phyloP scores from a whole-genome alignment of 2,329 filamentous ascomycete genomes.

The Kalmusia sp. region DNA sequence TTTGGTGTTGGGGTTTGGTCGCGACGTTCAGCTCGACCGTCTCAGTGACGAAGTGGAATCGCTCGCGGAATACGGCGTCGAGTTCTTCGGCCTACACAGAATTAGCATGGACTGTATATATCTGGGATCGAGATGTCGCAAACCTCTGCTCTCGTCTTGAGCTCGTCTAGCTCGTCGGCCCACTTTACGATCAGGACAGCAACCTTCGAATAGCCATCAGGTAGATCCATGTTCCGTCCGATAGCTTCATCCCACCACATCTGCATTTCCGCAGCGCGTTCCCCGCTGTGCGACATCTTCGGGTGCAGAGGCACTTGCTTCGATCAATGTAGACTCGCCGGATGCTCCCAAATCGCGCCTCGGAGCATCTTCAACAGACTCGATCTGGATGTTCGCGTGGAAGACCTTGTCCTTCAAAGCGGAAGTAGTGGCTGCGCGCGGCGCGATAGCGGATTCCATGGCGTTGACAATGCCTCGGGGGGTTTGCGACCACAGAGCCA shows the following conservation, averaged over 20 bases:
- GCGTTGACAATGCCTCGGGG: slow-evolving; percentile 17
- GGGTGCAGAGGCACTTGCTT: slow-evolving; percentile 7
- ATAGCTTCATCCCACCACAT: slow-evolving; percentile 43
- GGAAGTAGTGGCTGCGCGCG: slow-evolving; percentile 20
- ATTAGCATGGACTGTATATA: no score
- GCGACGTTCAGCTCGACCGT: slow-evolving; percentile 41
- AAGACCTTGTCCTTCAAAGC: slow-evolving; percentile 26
- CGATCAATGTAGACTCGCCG: slow-evolving; percentile 6
- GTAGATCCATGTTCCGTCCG: slow-evolving; percentile 34
- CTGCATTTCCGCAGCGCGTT: slow-evolving; percentile 34
- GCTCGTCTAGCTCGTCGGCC: slow-evolving; percentile 43
- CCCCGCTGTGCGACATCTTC: slow-evolving; percentile 24
- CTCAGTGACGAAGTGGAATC: slow-evolving; percentile 39
- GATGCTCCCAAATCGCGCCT: background rate
- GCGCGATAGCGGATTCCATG: slow-evolving; percentile 23
- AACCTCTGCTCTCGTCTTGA: slow-evolving; percentile 43
- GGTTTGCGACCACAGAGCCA: slow-evolving; percentile 17
- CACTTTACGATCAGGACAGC: slow-evolving; percentile 47
- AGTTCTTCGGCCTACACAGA: slow-evolving; percentile 37
- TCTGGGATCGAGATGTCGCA: background rate
- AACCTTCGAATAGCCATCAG: slow-evolving; percentile 42
- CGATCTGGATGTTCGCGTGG: slow-evolving; percentile 34
- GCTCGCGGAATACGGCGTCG: slow-evolving; percentile 31
- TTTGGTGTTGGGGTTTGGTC: slow-evolving; percentile 43
- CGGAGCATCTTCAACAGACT: slow-evolving; percentile 25